These are phyloP conservation scores for Stevia rebaudiana DNA, from an alignment of 140 eudicot genomes.

Conservation along the genomic window DNA sequence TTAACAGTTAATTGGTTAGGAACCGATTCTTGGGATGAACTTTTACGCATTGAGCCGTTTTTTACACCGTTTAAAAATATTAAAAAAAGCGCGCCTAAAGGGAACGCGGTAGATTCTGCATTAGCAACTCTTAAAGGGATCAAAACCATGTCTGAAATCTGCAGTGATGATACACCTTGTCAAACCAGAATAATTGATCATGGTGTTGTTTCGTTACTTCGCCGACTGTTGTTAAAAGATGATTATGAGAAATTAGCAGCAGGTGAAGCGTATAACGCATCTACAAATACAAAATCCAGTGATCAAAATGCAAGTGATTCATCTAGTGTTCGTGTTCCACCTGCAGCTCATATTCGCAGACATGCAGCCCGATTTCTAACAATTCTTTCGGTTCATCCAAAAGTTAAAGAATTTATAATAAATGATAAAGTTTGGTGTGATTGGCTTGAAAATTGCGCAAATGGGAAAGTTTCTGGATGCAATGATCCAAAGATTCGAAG, in stretches of 20 bases:
- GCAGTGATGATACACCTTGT: slow-evolving; percentile 63
- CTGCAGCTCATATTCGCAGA: slow-evolving; percentile 74
- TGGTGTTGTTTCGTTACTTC: slow-evolving; percentile 70
- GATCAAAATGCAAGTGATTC: slow-evolving; percentile 43
- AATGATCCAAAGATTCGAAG: slow-evolving; percentile 84
- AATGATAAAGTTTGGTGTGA: slow-evolving; percentile 67
- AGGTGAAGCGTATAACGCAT: slow-evolving; percentile 79
- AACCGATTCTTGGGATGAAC: slow-evolving; percentile 48
- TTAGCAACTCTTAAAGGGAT: slow-evolving; percentile 88
- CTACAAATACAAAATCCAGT: slow-evolving; percentile 48
- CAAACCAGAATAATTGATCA: slow-evolving; percentile 58
- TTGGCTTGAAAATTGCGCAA: slow-evolving; percentile 97
- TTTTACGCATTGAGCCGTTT: slow-evolving; percentile 75
- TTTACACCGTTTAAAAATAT: slow-evolving; percentile 47
- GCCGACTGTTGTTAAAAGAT: slow-evolving; percentile 66
- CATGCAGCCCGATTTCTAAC: slow-evolving; percentile 84
- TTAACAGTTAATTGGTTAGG: slow-evolving; percentile 65
- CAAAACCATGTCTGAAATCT: slow-evolving; percentile 86
- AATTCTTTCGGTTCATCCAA: slow-evolving; percentile 69
- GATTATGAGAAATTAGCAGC: slow-evolving; percentile 95
- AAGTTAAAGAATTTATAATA: slow-evolving; percentile 62
- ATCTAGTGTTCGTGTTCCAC: slow-evolving; percentile 59
- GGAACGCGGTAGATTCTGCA: slow-evolving; percentile 74
- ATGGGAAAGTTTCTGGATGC: slow-evolving; percentile 71
- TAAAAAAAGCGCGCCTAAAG: slow-evolving; percentile 54